Evolutionary conservation across 192 early-diverging fungal genomes (phyloP).

Genomic region (Borealophlyctis nickersoniae): DNA sequence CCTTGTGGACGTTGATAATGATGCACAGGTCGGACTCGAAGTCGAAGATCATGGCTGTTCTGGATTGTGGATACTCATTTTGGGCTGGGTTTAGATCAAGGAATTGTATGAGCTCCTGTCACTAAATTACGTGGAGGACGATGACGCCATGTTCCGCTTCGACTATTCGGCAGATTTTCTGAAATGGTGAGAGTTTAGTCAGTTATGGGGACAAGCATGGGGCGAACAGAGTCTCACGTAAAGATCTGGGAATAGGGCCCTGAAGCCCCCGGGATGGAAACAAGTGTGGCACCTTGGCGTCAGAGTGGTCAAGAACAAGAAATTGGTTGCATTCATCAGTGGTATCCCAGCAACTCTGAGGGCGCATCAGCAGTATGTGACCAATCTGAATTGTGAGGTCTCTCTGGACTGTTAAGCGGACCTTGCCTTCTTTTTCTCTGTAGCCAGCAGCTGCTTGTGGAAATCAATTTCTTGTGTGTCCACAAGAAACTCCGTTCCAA

Average conservation of each 20-base stretch:
- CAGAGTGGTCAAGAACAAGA: slow-evolving; percentile 70
- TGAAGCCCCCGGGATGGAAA: slow-evolving; percentile 89
- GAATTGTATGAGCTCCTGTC: slow-evolving; percentile 89
- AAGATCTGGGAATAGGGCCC: slow-evolving; percentile 57
- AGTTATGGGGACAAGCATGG: too few species aligned
- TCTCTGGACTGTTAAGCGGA: neutral
- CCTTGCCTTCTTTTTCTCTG: neutral
- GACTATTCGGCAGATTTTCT: slow-evolving; percentile 92
- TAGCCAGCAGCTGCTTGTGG: slow-evolving; percentile 63
- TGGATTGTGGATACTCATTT: neutral
- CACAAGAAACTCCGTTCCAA: slow-evolving; percentile 95
- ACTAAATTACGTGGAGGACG: slow-evolving; percentile 96
- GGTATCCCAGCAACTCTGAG: slow-evolving; percentile 83
- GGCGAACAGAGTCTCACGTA: too few species aligned
- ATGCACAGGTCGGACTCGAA: slow-evolving; percentile 52
- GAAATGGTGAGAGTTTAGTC: slow-evolving; percentile 72
- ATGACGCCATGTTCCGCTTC: slow-evolving; percentile 94
- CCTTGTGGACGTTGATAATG: slow-evolving; percentile 72
- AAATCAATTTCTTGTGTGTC: slow-evolving; percentile 97
- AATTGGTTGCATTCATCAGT: slow-evolving; percentile 94
- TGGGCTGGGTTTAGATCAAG: slow-evolving; percentile 41
- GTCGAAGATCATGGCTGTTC: too few species aligned
- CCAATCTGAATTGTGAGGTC: too few species aligned
- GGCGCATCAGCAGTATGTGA: slow-evolving; percentile 62
- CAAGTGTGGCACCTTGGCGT: slow-evolving; percentile 91